Base-by-base conservation (phyloP, 2,329 filamentous ascomycete genomes). In the Hyphodiscus sp. region DNA sequence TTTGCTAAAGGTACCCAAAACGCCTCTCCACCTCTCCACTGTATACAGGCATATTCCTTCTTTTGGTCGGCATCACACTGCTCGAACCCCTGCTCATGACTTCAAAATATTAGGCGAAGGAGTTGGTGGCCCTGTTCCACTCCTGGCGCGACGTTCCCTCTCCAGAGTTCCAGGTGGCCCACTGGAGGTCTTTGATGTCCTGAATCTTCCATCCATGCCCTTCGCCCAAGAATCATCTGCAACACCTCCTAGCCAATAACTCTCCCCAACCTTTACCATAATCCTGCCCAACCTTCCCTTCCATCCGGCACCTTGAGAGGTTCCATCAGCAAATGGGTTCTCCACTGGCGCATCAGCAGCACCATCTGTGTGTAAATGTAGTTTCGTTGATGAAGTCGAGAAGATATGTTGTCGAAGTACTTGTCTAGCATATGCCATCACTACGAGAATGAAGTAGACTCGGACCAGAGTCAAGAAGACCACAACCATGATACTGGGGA, bases 401-500 rank as follows among this genome's bases (percentile, higher is more conserved):
- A 81, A 78, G 48, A 86, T 77, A 67, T 89, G 82, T 61, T 85
- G 83, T 55, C 87, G 80, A 48, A 96, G 73, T 15, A 89, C 85
- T 66, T 85, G 81, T 58, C 89, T 82, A 2, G 91, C 89, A 69
- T 88, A 94, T 7, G 89, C 83, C 71, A 95, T 83, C 68, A 95
- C 83, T 51, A 96, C 79, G 41, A 96, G 74, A 61, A 87, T 82
- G 63, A 95, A 91, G 73, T 96, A 96, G 29, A 91, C 70, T 29
- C 91, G 80, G 42, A 95, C 75, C 13, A 86, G 74, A 72, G 87
- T 95, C 58, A 96, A 79, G 1, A 79, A 71, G 30, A 80, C 78
- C 56, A 96, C 88, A 51, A 95, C 77, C 11, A 85, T 75, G 69
- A 96, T 86, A 71, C 87, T 92, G 57, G 89, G 85, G 63, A 87